These are phyloP conservation scores for Cotoneaster glaucophyllus DNA, from an alignment of 306 rosid species.

Conservation along the genomic window DNA sequence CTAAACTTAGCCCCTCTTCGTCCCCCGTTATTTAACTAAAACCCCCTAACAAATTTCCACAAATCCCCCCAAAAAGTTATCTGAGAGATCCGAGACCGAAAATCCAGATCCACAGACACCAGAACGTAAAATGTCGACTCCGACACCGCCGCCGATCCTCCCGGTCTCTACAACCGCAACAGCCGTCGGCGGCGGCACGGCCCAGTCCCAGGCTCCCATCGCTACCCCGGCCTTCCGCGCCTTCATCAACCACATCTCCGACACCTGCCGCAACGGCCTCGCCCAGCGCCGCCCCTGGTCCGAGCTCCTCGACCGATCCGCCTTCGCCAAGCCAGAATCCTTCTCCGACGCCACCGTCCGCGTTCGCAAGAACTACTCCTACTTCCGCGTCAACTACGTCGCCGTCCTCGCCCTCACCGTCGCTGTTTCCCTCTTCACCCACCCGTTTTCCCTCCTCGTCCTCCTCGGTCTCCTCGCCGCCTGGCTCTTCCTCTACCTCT, in stretches of 20 bases:
- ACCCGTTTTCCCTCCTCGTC: slow-evolving; percentile 61
- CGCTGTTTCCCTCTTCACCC: slow-evolving; percentile 58
- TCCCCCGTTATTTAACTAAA: background rate
- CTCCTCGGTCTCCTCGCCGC: slow-evolving; percentile 62
- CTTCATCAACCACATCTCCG: slow-evolving; percentile 45
- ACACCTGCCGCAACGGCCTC: slow-evolving; percentile 59
- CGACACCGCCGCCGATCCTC: slow-evolving; percentile 50
- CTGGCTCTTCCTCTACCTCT: slow-evolving; percentile 88
- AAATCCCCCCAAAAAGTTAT: background rate
- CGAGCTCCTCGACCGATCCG: slow-evolving; percentile 61
- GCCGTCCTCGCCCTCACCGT: slow-evolving; percentile 39
- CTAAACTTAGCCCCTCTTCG: background rate
- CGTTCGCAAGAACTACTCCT: slow-evolving; percentile 74
- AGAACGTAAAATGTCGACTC: slow-evolving; percentile 28
- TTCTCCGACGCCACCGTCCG: slow-evolving; percentile 80
- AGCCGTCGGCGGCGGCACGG: background rate
- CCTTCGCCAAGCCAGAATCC: slow-evolving; percentile 67
- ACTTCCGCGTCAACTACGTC: slow-evolving; percentile 81
- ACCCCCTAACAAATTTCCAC: background rate
- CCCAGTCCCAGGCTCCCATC: slow-evolving; percentile 40
- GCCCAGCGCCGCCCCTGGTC: slow-evolving; percentile 91
- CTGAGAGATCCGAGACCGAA: background rate
- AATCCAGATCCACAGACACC: slow-evolving; percentile 12
- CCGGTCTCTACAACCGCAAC: slow-evolving; percentile 38
- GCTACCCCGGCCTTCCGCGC: slow-evolving; percentile 56